Base-by-base conservation (phyloP, 441 rosid genomes). In the Arabidopsis hybrid region DNA sequence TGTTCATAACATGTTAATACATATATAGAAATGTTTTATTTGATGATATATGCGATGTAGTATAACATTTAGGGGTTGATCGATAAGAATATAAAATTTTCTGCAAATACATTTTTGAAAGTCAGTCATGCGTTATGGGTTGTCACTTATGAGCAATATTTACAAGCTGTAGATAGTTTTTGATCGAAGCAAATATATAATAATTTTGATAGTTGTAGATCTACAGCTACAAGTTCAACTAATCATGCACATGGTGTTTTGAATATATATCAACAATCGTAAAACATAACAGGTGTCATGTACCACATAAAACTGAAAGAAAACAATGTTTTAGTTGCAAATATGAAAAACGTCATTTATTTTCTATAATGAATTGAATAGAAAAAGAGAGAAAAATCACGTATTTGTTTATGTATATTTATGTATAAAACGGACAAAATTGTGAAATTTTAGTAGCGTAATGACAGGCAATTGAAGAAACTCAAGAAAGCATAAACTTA, bases 81-180 rank as follows among this genome's bases (percentile, higher is more conserved):
- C 4, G 32, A 71, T 53, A 32, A 71, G 16, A 51, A 52, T 6
- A 52, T 16, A 17, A 17, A n/a, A 31, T 4, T 4, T 5, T 62
- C 13, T 62, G 29, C 63, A n/a, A 12, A 12, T 62, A 42, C 38
- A 42, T 21, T 42, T 26, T 55, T 56, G 64, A 34, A 32, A 64
- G 42, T 21, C 58, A 26, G 45, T 73, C 26, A 65, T 65, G 59
- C 51, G 34, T 56, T 73, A 47, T 57, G 71, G 71, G 66, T 65
- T 65, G 71, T 35, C 77, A 36, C 26, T 12, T 59, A 57, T 65
- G 71, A 26, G 18, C 43, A 31, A 16, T 9, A 56, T 56, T 64
- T 14, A 56, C 51, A 35, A 46, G 58, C 59, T 73, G 63, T 55
- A 21, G 34, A 4, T 0, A 31, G 32, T 26, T 52, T 16, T 3